A percentile compares a stretch with the other conserved stretches of the same genome.
phyloP scores from a whole-genome alignment of 495 filamentous ascomycete species.

The Letharia columbiana region DNA sequence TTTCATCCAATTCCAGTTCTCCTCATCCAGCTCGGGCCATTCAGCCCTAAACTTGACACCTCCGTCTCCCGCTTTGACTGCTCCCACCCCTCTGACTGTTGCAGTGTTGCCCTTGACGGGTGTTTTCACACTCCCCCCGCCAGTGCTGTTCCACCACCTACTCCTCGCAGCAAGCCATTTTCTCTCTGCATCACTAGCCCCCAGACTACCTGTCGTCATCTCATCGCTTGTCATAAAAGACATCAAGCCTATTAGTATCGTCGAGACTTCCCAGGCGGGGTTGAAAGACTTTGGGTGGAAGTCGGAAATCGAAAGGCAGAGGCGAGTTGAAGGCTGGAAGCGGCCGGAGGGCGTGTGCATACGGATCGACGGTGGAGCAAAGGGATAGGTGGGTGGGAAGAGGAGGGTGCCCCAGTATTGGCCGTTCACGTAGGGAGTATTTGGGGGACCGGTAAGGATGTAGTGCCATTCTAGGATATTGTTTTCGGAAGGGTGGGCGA shows the following conservation, averaged over 20 bases:
- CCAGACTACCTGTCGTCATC: constrained; percentile 95
- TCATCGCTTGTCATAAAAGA: constrained; percentile 98
- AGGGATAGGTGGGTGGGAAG: constrained; percentile 94
- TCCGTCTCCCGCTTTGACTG: constrained; percentile 76
- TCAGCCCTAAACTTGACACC: constrained; percentile 81
- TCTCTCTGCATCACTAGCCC: constrained; percentile 67
- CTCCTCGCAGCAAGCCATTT: constrained; percentile 68
- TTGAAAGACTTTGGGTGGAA: constrained; percentile 98
- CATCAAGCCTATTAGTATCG: constrained; percentile 87
- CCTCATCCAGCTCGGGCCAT: constrained; percentile 83
- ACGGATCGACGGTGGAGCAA: constrained; percentile 91
- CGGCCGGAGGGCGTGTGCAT: constrained; percentile 97
- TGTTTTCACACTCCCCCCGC: constrained; percentile 68
- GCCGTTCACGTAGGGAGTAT: constrained; percentile 86
- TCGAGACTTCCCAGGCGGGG: constrained; percentile 96
- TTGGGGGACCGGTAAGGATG: constrained; percentile 90
- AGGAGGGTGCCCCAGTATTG: constrained; percentile 98
- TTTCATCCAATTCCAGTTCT: constrained; percentile 92
- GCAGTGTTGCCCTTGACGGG: constrained; percentile 39
- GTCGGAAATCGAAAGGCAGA: constrained; percentile 91
- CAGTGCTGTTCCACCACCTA: constrained; percentile 95
- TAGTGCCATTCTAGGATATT: constrained; percentile 99
- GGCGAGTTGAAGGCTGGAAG: constrained; percentile 84
- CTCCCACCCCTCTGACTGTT: constrained; percentile 50
- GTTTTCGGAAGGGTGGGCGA: constrained; percentile 83